Base-by-base conservation (phyloP, 257 asterid genomes). In the Rehmannia glutinosa region DNA sequence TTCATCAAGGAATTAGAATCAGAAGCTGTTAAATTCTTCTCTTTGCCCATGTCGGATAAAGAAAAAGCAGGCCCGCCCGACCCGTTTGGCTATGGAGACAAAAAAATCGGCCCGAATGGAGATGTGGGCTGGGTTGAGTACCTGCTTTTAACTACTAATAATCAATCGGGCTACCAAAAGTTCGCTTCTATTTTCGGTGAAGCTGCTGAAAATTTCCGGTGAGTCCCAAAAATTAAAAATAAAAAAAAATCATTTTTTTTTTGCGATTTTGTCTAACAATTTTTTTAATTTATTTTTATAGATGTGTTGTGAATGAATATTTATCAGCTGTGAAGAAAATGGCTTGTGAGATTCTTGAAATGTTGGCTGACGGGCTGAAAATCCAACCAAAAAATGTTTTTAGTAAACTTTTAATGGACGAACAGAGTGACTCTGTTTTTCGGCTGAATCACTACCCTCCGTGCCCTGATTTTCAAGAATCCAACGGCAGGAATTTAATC, bases 391-490 rank as follows among this genome's bases (percentile, higher is more conserved):
- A 62, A 17, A 55, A 81, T 23, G 82, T 64, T 1, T 78, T 86
- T 30, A 86, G 93, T 24, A 83, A 76, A 28, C 78, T 86, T 3
- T 2, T 86, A 46, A 86, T 75, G 93, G 93, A 86, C n/a, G 82
- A 84, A 60, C 57, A 80, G 72, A 86, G 94, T 3, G 94, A 86
- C 85, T 86, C 94, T 58, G 75, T 84, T 76, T 86, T 84, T 68
- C 69, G 94, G 71, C n/a, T 86, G 23, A 86, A 92, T 73, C 96
- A 87, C 64, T 90, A 90, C 74, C 97, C 98, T 4, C 93, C 98
- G 2, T 73, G 82, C 69, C 84, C 87, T 0, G 83, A 79, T 0
- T 20, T 5, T 19, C 56, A 46, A 27, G 83, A 78, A 11, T 23
- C 80, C 27, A 47, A 58, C 51, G 80, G 66, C 61, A 8, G 32